These are phyloP conservation scores for Pseudogymnoascus verrucosus DNA, from an alignment of 2,329 filamentous ascomycete genomes.

Conservation along the genomic window DNA sequence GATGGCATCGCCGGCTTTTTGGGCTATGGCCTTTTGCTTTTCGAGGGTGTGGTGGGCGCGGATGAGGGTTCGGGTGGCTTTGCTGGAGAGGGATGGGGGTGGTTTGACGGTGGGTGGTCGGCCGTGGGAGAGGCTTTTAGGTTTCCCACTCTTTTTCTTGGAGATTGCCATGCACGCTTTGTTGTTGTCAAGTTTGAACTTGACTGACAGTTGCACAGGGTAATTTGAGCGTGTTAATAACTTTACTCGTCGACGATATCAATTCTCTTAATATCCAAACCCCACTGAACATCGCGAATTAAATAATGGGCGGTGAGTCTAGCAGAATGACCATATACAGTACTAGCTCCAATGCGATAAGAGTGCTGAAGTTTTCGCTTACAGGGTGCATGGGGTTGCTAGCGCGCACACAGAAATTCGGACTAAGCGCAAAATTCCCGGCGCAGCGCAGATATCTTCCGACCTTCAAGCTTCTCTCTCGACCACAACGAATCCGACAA, in stretches of 20 bases:
- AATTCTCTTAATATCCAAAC: background rate
- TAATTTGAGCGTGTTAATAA: background rate
- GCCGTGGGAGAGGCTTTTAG: slow-evolving; percentile 42
- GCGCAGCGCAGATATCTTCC: background rate
- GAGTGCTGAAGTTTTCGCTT: background rate
- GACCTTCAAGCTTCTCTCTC: slow-evolving; percentile 7
- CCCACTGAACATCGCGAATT: background rate
- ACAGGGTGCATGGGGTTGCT: background rate
- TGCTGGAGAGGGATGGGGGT: slow-evolving; percentile 52
- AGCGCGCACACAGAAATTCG: slow-evolving; percentile 5
- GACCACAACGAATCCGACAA: slow-evolving; percentile 9
- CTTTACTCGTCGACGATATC: background rate
- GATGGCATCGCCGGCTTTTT: slow-evolving; percentile 43
- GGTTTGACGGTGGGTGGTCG: slow-evolving; percentile 47
- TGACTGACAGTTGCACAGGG: background rate
- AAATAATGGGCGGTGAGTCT: background rate
- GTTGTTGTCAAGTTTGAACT: background rate
- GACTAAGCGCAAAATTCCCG: slow-evolving; percentile 4
- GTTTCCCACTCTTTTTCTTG: slow-evolving; percentile 35
- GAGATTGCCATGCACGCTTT: slow-evolving; percentile 34
- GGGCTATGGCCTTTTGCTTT: slow-evolving; percentile 51
- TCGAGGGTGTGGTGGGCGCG: slow-evolving; percentile 58
- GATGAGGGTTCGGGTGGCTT: slow-evolving; percentile 56
- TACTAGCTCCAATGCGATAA: background rate
- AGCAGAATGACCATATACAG: background rate